Percentiles rank a stretch among this genome's conserved stretches.
phyloP scores from a whole-genome alignment of 2,329 filamentous ascomycete genomes.

The Chalara sp. region DNA sequence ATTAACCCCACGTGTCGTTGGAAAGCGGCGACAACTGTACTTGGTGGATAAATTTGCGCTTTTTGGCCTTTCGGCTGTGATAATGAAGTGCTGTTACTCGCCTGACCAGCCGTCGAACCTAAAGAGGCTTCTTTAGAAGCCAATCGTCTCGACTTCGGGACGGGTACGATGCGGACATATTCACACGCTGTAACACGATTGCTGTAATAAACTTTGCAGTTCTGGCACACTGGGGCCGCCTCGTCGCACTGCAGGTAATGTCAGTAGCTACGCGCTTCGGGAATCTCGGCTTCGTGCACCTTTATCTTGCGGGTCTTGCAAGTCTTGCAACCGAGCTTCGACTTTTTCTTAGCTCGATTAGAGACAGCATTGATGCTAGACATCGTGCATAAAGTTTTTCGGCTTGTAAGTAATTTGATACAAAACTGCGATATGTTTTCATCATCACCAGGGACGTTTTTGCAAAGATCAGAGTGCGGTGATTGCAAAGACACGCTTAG shows the following conservation, averaged over 20 bases:
- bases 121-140: not conserved
- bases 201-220: slow-evolving; percentile 5
- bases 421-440: no score
- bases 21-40: no score
- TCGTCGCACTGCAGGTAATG: slow-evolving; percentile 2
- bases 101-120: not conserved
- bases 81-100: not conserved
- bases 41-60: no score
- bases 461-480: no score
- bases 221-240: slow-evolving; percentile 1
- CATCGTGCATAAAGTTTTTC: no score
- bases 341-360: not conserved
- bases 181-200: slow-evolving; percentile 1
- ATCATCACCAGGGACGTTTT: no score
- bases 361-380: no score
- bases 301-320: slow-evolving; percentile 6
- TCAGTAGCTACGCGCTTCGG: not conserved
- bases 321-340: slow-evolving; percentile 1
- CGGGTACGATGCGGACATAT: not conserved
- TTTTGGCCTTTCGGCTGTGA: not conserved
- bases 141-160: not conserved
- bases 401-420: no score
- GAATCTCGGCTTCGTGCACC: not conserved
- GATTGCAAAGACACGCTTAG: no score
- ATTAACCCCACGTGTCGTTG: no score